Conservation (phyloP, 78 protist genomes). For the Tieghemostelium lacteum region DNA sequence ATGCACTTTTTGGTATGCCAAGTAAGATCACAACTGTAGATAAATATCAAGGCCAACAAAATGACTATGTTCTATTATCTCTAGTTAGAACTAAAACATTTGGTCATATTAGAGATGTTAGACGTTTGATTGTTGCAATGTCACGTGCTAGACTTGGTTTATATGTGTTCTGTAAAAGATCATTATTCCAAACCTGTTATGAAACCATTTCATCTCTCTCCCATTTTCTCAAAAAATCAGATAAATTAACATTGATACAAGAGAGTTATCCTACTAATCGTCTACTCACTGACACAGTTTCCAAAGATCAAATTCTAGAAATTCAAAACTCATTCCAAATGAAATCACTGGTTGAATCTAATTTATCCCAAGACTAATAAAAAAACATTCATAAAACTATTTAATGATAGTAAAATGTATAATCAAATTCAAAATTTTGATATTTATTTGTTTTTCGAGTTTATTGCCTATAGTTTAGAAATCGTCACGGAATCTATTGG, state of each 20-base stretch:
- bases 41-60: constrained; percentile 97
- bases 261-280: constrained; percentile 74
- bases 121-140: constrained; percentile 93
- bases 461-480: too few relatives aligned
- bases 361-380: too few relatives aligned
- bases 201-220: constrained; percentile 83
- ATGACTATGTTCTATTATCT: constrained; percentile 94
- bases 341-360: constrained; percentile 48
- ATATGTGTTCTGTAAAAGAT: constrained; percentile 89
- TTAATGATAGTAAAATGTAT: too few relatives aligned
- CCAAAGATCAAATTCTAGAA: constrained; percentile 18
- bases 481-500: too few relatives aligned
- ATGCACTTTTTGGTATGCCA: constrained; percentile 86
- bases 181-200: constrained; percentile 83
- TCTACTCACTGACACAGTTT: background rate
- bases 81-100: constrained; percentile 93
- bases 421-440: too few relatives aligned
- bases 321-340: constrained; percentile 25
- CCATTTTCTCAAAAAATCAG: constrained; percentile 43
- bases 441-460: too few relatives aligned
- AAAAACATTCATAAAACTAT: too few relatives aligned
- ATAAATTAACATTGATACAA: constrained; percentile 52
- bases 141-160: constrained; percentile 98
- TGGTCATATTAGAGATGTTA: constrained; percentile 95
- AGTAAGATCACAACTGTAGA: constrained; percentile 94